Conservation (phyloP, 306 rosid genomes). For the Corylus americana region DNA sequence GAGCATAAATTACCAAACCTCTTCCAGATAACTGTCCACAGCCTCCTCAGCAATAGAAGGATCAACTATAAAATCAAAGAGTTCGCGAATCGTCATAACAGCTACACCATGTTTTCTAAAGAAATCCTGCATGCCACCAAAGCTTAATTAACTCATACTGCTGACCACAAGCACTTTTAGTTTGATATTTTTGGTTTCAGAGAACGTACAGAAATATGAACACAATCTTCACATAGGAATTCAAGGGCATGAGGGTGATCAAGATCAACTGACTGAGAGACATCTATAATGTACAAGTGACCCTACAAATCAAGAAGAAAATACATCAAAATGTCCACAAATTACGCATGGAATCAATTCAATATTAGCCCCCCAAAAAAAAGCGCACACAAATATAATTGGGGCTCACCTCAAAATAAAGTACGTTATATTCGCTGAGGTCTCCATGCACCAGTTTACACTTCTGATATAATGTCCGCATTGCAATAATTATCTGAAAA, state of each 20-base stretch:
- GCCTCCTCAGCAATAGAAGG: slow-evolving; percentile 72
- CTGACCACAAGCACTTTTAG: neutral
- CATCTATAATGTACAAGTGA: slow-evolving; percentile 83
- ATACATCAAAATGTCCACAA: slow-evolving; percentile 15
- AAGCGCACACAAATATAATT: neutral
- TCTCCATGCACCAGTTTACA: slow-evolving; percentile 96
- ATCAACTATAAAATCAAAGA: slow-evolving; percentile 90
- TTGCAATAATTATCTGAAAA: slow-evolving; percentile 68
- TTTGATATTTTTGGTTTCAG: neutral
- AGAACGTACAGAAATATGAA: slow-evolving; percentile 72
- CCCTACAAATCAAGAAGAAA: slow-evolving; percentile 52
- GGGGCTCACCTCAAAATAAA: slow-evolving; percentile 67
- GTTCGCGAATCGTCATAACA: slow-evolving; percentile 78
- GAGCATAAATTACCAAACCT: slow-evolving; percentile 42
- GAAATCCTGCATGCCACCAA: slow-evolving; percentile 62
- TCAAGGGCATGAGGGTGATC: slow-evolving; percentile 89
- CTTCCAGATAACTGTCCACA: slow-evolving; percentile 76
- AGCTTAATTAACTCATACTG: slow-evolving; percentile 15
- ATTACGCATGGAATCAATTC: slow-evolving; percentile 12
- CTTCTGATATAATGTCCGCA: slow-evolving; percentile 86
- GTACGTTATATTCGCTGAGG: slow-evolving; percentile 90
- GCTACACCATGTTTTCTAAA: slow-evolving; percentile 89
- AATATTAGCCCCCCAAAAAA: slow-evolving; percentile 1
- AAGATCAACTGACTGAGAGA: slow-evolving; percentile 92
- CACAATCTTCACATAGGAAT: slow-evolving; percentile 79